Percentiles rank a stretch among this genome's conserved stretches.
Evolutionary conservation across 176 grass and related monocot species (phyloP).

Genomic region (Oryza punctata): DNA sequence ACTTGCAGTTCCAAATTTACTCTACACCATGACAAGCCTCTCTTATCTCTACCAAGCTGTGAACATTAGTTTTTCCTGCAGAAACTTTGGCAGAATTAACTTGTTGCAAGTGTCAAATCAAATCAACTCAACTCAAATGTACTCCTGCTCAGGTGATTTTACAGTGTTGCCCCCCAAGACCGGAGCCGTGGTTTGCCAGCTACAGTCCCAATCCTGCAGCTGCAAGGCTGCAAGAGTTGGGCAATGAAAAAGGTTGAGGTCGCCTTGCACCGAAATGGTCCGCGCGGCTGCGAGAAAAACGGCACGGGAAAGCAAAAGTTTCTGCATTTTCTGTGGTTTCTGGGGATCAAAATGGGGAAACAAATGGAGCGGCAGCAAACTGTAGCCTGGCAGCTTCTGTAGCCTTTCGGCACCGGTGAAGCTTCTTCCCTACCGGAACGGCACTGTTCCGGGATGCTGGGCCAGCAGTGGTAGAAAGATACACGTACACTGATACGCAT

Average conservation of each 20-base stretch:
- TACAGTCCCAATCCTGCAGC: not conserved
- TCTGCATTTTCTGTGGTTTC: not conserved
- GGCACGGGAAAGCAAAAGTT: not conserved
- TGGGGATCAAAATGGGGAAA: not conserved
- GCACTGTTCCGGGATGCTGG: not conserved
- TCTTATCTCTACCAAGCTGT: not conserved
- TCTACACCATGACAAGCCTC: not conserved
- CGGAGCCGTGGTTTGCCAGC: not conserved
- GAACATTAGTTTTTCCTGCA: not conserved
- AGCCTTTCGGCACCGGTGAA: conserved; percentile 39
- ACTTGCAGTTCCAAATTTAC: not conserved
- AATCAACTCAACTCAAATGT: not conserved
- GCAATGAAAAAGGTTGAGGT: not conserved
- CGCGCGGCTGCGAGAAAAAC: not conserved
- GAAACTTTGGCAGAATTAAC: not conserved
- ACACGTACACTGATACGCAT: not conserved
- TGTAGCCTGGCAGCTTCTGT: conserved; percentile 25
- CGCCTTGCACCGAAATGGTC: not conserved
- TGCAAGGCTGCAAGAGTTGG: not conserved
- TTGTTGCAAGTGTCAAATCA: not conserved
- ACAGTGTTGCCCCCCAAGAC: not conserved
- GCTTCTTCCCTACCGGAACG: conserved; percentile 11
- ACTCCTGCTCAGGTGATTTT: not conserved
- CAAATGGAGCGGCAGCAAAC: not conserved
- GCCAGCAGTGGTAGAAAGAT: not conserved